Base-by-base conservation (phyloP, 345 rosid species). In the Moricandia moricandioides region DNA sequence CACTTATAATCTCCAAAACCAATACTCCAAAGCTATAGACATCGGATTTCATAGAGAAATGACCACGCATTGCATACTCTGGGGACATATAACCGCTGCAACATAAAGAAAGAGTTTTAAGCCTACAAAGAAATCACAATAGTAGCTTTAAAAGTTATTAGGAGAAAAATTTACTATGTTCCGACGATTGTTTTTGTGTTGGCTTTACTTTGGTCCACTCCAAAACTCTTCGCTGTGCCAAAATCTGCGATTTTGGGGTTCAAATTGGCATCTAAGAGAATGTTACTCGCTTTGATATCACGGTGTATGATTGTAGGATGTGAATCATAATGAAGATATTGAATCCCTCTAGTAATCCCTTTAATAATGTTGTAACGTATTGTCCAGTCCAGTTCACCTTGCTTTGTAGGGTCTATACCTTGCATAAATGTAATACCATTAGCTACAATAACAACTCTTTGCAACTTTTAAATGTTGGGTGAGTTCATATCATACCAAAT, bases 201-300 rank as follows among this genome's bases (percentile, higher is more conserved):
- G 11, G 70, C 81, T 51, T 78, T 67, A 47, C 62, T 47, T 54
- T 83, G 66, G 10, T 75, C 74, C 34, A 13, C 59, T 33, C 70
- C 64, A 24, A 81, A 83, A 24, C 76, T 78, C 69, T 68, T 77
- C 1, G 86, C 88, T 52, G 68, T 77, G 33, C 81, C 86, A 33
- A 85, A 85, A 59, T 79, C 85, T 0, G 67, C 78, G 27, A 85
- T 79, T 39, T 70, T 83, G 2, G 86, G 83, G 26, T 74, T 81
- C 45, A 81, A 47, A 37, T 77, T 69, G 17, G 73, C 72, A 56
- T 85, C 88, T 17, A 85, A 68, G 47, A 85, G 71, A 34, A 85
- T 74, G 62, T 83, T 85, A 51, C 83, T 68, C 1, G 78, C 59
- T 71, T 76, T 84, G 8, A 80, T 65, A 67, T 84, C 84, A 18